phyloP scores from a whole-genome alignment of 2,329 filamentous ascomycete species.

The Emergomyces pasteurianus region DNA sequence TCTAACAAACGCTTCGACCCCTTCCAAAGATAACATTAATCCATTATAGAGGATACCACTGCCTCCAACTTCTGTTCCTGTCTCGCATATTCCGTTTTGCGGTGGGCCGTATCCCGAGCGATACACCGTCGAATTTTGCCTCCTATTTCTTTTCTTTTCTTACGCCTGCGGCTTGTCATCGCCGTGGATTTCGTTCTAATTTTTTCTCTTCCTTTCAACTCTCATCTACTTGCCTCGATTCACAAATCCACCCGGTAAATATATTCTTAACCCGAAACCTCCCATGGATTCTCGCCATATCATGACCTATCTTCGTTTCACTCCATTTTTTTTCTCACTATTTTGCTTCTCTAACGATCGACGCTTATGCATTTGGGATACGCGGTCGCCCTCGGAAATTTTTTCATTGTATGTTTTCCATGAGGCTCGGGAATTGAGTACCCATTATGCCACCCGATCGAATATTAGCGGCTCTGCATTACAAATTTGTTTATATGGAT shows the following conservation, averaged over 20 bases:
- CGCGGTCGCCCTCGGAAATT: background rate
- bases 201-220: background rate
- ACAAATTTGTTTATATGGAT: background rate
- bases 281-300: background rate
- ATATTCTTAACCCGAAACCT: background rate
- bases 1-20: conserved; percentile 29
- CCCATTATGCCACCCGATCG: background rate
- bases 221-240: background rate
- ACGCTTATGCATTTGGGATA: background rate
- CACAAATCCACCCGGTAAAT: background rate
- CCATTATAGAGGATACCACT: background rate
- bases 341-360: background rate
- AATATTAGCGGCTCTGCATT: background rate
- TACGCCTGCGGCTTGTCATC: background rate
- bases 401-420: background rate
- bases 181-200: background rate
- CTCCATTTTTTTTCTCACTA: background rate
- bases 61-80: background rate
- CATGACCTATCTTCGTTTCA: background rate
- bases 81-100: background rate
- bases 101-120: background rate
- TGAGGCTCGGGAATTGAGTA: background rate
- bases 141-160: background rate
- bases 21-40: background rate
- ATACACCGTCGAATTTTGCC: background rate